These are phyloP conservation scores for Hypoxylon intermedium DNA, from an alignment of 495 filamentous ascomycete species.

Conservation along the genomic window DNA sequence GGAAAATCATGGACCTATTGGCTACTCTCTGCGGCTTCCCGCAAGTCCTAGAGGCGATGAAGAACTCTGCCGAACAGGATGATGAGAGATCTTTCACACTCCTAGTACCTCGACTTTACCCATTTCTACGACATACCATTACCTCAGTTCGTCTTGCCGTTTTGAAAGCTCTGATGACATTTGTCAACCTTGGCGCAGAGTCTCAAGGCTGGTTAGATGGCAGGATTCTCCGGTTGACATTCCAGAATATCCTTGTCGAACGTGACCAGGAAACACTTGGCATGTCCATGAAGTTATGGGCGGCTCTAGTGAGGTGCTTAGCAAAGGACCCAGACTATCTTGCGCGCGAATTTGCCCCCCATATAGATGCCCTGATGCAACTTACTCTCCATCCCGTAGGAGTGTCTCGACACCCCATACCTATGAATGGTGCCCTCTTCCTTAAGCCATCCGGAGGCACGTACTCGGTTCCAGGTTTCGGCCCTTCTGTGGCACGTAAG, in stretches of 20 bases:
- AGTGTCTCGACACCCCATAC: conserved; percentile 83
- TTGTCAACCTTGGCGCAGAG: conserved; percentile 81
- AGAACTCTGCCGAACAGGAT: conserved; percentile 81
- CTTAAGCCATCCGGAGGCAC: conserved; percentile 91
- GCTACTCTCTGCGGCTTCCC: conserved; percentile 95
- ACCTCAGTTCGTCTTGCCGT: conserved; percentile 93
- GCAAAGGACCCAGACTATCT: conserved; percentile 64
- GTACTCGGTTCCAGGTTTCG: conserved; percentile 63
- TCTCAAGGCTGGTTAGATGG: conserved; percentile 93
- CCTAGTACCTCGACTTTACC: conserved; percentile 91
- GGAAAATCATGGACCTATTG: conserved; percentile 95
- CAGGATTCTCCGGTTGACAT: conserved; percentile 84
- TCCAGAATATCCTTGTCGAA: conserved; percentile 94
- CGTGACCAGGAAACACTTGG: conserved; percentile 76
- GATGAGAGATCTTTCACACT: conserved; percentile 86
- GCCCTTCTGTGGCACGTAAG: conserved; percentile 58
- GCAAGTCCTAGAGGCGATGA: conserved; percentile 93
- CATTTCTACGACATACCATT: conserved; percentile 96
- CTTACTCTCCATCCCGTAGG: conserved; percentile 89
- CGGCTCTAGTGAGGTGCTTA: conserved; percentile 73
- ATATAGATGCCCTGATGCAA: conserved; percentile 77
- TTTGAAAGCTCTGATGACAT: conserved; percentile 88
- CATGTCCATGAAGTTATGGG: conserved; percentile 87
- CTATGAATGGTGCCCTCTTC: conserved; percentile 88
- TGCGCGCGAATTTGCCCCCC: conserved; percentile 68